Base-by-base conservation (phyloP, 495 filamentous ascomycete genomes). In the Daldinia concentrica region DNA sequence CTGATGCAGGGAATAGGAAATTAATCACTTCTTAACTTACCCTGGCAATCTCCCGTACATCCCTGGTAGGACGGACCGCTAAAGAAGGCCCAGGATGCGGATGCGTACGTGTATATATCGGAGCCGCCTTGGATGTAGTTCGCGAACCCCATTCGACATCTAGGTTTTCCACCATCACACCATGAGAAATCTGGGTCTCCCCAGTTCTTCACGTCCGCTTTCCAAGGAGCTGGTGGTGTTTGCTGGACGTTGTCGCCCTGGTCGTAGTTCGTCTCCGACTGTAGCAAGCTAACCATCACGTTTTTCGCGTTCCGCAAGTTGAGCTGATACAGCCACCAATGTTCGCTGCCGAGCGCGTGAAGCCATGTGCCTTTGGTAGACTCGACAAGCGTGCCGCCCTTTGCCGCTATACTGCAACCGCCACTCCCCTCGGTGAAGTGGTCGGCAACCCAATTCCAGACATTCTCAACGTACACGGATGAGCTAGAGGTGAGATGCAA, bases 201-300 rank as follows among this genome's bases (percentile, higher is more conserved):
- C 74, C 77, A 77, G 9, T 63, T 72, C 0, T 69, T 39, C 29
- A 79, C 79, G 58, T 84, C 86, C 78, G 81, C 69, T 3, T 65
- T 69, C 82, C 84, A 84, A 83, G 90, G 62, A 68, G 82, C 57
- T 83, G 83, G 39, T 83, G 85, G 73, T 2, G 63, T 77, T 34
- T 77, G 75, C 15, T 66, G 52, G 8, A 86, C 86, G 27, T 94
- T 91, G 79, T 96, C 94, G 51, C 87, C 85, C 81, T 95, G 93
- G 82, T 91, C 93, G 82, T 97, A 97, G 56, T 94, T 92, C 0
- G 94, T 97, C 78, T 98, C 94, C 27, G 90, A 89, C 76, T 98
- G 94, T 56, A 97, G 92, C 69, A 93, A 75, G 9, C 85, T 88
- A 81, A 95, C 90, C 76, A 92, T 90, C 39, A 97, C 85, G 73